Base-by-base conservation (phyloP, 2,329 filamentous ascomycete species). In the Trichoderma sp. region DNA sequence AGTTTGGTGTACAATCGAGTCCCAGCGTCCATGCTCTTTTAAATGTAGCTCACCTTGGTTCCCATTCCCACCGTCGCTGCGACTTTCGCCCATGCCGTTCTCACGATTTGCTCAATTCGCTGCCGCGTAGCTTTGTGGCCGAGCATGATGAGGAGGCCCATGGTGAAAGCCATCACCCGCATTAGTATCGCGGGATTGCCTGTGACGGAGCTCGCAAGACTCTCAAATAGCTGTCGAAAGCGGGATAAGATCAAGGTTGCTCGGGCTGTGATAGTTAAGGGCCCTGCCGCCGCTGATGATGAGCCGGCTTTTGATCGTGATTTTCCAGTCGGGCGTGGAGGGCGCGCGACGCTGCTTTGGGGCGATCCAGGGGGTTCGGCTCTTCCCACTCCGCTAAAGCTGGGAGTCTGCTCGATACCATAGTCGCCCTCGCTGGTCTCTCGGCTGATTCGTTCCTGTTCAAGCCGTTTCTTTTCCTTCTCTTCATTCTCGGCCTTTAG, bases 11-110 rank as follows among this genome's bases (percentile, higher is more conserved):
- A 66, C 54, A 66, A 51, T 55, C 30, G 49, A 66, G 24, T 55
- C 30, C 56, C 30, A 34, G 37, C 16, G 32, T 52, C 26, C 39
- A 26, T n/a, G 21, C 55, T 28, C 64, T 24, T 51, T 84, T 81
- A 98, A 70, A 99, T 96, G 81, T 98, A 98, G 78, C 92, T 97
- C 76, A 98, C 94, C 83, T 97, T 98, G 72, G 96, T 92, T 2
- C 95, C 96, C 95, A 98, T 98, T 1, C 94, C 94, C 5, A 95
- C 90, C 0, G 96, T 98, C 56, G 89, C 86, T 77, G 87, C 89
- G 51, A 97, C 82, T 81, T 97, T 97, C 66, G 87, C 86, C 93
- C 93, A 97, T 11, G 89, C 89, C 32, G 86, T 83, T 49, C 86
- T 87, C 54, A 96, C 76, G 46, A 94, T 83, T 67, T 89, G 85